These are phyloP conservation scores for Yamadazyma triangularis DNA, from an alignment of 1,139 yeast species.

Conservation along the genomic window DNA sequence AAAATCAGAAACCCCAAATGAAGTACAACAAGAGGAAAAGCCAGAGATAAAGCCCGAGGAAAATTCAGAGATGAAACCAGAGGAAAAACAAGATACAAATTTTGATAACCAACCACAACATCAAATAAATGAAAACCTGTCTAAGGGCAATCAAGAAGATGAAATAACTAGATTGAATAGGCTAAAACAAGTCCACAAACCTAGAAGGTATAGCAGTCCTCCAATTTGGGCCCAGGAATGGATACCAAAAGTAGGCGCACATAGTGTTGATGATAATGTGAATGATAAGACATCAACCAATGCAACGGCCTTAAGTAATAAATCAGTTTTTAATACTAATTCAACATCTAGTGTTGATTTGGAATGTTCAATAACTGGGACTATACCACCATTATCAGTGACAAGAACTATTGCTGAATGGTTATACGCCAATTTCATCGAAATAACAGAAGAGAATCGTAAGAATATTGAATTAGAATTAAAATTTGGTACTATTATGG, in stretches of 20 bases:
- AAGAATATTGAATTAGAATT: conserved; percentile 73
- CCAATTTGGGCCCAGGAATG: conserved; percentile 86
- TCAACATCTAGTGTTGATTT: conserved; percentile 37
- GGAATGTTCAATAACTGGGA: conserved; percentile 63
- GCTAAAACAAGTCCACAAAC: conserved; percentile 36
- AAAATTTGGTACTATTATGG: conserved; percentile 75
- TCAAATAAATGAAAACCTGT: conserved; percentile 1
- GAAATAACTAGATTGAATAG: conserved; percentile 18
- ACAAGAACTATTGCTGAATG: conserved; percentile 83
- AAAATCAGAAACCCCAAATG: neutral
- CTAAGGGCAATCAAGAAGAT: conserved; percentile 15
- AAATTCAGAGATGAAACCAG: neutral
- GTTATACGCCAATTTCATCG: conserved; percentile 76
- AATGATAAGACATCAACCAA: conserved; percentile 1
- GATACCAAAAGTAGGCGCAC: conserved; percentile 33
- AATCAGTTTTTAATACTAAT: conserved; percentile 32
- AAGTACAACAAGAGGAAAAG: conserved; percentile 2
- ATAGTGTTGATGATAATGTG: conserved; percentile 1
- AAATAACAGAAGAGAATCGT: conserved; percentile 56
- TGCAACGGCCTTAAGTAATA: conserved; percentile 16
- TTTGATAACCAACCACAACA: neutral
- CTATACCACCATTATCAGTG: conserved; percentile 77
- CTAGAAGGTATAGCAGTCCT: conserved; percentile 58
- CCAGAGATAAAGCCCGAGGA: conserved; percentile 2
- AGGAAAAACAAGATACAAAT: conserved; percentile 1